Percentiles rank a stretch among this genome's conserved stretches.
These are phyloP conservation scores for Colletotrichum cuscutae DNA, from an alignment of 2,329 filamentous ascomycete species.

Conservation along the genomic window DNA sequence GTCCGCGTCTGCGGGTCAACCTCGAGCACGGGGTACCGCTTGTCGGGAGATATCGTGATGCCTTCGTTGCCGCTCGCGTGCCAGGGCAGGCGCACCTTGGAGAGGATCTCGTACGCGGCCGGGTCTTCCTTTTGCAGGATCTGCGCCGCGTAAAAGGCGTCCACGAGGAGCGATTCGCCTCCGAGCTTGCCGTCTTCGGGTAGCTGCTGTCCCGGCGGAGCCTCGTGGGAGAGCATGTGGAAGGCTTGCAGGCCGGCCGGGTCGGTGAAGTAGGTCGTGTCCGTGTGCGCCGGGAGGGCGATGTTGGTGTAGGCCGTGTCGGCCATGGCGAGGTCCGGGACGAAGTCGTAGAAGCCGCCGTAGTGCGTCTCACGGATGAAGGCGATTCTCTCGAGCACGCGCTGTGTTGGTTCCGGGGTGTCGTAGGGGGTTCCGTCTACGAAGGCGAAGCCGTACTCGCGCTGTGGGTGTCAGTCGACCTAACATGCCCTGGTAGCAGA, in stretches of 20 bases:
- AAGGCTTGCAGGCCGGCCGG: constrained; percentile 92
- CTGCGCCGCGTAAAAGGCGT: constrained; percentile 81
- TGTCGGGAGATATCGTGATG: constrained; percentile 80
- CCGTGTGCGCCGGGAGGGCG: constrained; percentile 85
- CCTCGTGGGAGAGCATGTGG: constrained; percentile 85
- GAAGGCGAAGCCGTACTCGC: constrained; percentile 79
- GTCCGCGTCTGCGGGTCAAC: constrained; percentile 52
- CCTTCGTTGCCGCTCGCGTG: constrained; percentile 93
- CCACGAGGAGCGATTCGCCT: constrained; percentile 84
- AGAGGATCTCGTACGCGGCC: constrained; percentile 67
- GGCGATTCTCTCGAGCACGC: constrained; percentile 82
- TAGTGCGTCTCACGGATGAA: constrained; percentile 94
- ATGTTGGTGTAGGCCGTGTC: constrained; percentile 93
- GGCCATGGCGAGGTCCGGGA: constrained; percentile 85
- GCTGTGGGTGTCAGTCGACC: constrained; percentile 54
- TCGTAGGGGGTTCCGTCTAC: constrained; percentile 74
- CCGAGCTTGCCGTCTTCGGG: constrained; percentile 55
- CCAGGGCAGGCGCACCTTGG: constrained; percentile 69
- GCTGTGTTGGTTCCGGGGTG: constrained; percentile 75
- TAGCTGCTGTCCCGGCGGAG: constrained; percentile 52
- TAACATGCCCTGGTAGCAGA: no score
- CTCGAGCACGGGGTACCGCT: constrained; percentile 77
- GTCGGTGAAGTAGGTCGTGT: constrained; percentile 96
- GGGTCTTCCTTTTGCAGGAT: constrained; percentile 66
- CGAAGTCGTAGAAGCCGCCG: constrained; percentile 83